phyloP scores from a whole-genome alignment of 2,329 filamentous ascomycete species.

The Colletotrichum tamarilloi region DNA sequence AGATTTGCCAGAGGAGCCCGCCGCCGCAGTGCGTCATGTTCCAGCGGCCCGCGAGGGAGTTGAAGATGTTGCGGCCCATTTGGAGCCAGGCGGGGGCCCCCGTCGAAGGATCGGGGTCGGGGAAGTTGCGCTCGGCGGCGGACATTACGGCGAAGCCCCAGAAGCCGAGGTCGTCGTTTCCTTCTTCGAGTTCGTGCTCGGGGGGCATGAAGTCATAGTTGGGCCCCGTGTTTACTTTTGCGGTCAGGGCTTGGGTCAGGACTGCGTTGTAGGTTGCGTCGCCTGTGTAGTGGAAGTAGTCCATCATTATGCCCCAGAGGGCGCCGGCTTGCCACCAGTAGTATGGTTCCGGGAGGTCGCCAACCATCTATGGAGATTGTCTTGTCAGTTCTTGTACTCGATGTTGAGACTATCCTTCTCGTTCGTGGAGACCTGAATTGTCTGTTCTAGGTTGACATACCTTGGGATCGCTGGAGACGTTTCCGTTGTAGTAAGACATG shows the following conservation, averaged over 20 bases:
- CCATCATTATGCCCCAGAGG: conserved; percentile 74
- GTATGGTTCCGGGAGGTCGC: conserved; percentile 73
- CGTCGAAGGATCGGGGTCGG: conserved; percentile 61
- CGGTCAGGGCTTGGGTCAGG: conserved; percentile 68
- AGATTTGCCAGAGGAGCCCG: conserved; percentile 86
- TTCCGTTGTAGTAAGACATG: conserved; percentile 74
- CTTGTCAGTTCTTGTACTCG: not conserved
- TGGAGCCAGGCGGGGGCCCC: conserved; percentile 72
- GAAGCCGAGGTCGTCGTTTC: conserved; percentile 81
- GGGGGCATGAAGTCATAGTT: conserved; percentile 70
- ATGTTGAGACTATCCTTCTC: too few species aligned
- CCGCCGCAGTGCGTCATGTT: conserved; percentile 74
- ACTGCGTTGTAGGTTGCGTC: conserved; percentile 71
- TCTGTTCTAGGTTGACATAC: conserved; percentile 43
- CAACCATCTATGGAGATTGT: conserved; percentile 57
- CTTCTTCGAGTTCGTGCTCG: conserved; percentile 67
- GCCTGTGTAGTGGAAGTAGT: conserved; percentile 75
- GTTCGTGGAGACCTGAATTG: not conserved
- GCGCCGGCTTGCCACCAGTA: conserved; percentile 77
- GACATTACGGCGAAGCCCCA: conserved; percentile 77
- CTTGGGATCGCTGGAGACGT: conserved; percentile 61
- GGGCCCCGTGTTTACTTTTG: conserved; percentile 65
- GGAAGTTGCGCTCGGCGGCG: conserved; percentile 76
- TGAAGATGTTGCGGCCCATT: conserved; percentile 78
- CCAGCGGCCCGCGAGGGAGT: conserved; percentile 77